Evolutionary conservation across 2,329 filamentous ascomycete genomes (phyloP).

Genomic region (Fusarium vanettenii): DNA sequence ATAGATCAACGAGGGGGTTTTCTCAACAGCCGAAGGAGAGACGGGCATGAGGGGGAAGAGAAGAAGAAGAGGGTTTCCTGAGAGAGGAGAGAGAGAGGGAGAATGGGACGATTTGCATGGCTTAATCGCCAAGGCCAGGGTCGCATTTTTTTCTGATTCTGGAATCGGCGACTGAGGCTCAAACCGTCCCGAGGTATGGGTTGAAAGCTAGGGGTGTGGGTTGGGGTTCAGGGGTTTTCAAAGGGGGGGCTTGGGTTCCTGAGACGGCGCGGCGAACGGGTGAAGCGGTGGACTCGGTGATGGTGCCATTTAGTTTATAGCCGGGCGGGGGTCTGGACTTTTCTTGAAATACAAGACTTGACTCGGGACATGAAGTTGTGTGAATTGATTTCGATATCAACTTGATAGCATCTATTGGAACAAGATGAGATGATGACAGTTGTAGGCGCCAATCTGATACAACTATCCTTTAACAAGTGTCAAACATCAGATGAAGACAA

Average conservation of each 20-base stretch:
- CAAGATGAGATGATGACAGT: neutral
- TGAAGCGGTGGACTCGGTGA: slow-evolving; percentile 7
- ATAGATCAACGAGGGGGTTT: slow-evolving; percentile 31
- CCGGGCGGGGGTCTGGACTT: neutral
- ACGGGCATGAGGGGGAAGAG: slow-evolving; percentile 18
- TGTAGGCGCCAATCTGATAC: neutral
- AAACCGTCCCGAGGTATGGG: slow-evolving; percentile 40
- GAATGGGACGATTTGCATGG: slow-evolving; percentile 33
- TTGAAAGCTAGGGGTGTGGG: slow-evolving; percentile 13
- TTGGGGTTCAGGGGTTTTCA: neutral
- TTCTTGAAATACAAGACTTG: neutral
- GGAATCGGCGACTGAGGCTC: slow-evolving; percentile 39
- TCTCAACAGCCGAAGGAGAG: slow-evolving; percentile 14
- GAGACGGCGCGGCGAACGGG: slow-evolving; percentile 25
- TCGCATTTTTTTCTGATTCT: slow-evolving; percentile 20
- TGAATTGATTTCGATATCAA: neutral
- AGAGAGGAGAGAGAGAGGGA: slow-evolving; percentile 12
- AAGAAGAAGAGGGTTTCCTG: neutral
- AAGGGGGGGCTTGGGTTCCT: slow-evolving; percentile 2
- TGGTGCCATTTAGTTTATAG: neutral
- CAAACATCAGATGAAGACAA: slow-evolving; percentile 15
- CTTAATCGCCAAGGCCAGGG: neutral
- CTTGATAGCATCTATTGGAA: neutral
- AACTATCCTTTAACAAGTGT: neutral
- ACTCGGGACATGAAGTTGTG: neutral